phyloP scores from a whole-genome alignment of 1,284 basidiomycete genomes.

The Ganoderma boninense region DNA sequence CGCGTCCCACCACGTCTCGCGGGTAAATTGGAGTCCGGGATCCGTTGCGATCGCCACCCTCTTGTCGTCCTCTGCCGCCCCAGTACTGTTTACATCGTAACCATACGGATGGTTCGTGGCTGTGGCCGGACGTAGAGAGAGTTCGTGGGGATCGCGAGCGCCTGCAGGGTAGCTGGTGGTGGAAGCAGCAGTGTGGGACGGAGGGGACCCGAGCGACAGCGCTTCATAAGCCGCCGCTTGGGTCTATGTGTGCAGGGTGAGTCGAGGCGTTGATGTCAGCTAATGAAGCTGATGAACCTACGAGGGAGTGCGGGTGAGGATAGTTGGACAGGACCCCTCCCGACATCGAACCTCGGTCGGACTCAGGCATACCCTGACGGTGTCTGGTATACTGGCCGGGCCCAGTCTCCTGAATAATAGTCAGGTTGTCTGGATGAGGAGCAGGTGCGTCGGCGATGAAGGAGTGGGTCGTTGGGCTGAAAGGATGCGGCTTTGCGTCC shows the following conservation, averaged over 20 bases:
- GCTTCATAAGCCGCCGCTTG: slow-evolving; percentile 35
- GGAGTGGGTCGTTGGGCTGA: slow-evolving; percentile 21
- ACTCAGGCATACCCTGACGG: slow-evolving; percentile 22
- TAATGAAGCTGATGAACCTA: slow-evolving; percentile 34
- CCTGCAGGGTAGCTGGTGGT: slow-evolving; percentile 22
- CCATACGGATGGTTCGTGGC: slow-evolving; percentile 14
- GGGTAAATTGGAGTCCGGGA: slow-evolving; percentile 70
- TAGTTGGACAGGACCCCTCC: slow-evolving; percentile 25
- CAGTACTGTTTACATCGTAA: slow-evolving; percentile 17
- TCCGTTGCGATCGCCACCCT: slow-evolving; percentile 47
- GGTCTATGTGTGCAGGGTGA: slow-evolving; percentile 33
- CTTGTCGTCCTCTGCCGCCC: slow-evolving; percentile 10
- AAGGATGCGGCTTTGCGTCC: slow-evolving; percentile 20
- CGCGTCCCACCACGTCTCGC: slow-evolving; percentile 82
- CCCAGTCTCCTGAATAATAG: slow-evolving; percentile 28
- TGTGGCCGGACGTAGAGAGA: slow-evolving; percentile 8
- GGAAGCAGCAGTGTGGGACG: slow-evolving; percentile 18
- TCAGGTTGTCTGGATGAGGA: slow-evolving; percentile 19
- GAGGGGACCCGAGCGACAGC: slow-evolving; percentile 31
- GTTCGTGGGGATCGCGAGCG: slow-evolving; percentile 10
- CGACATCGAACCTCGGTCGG: slow-evolving; percentile 14
- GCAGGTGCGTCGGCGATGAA: slow-evolving; percentile 18
- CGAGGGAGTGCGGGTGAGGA: slow-evolving; percentile 27
- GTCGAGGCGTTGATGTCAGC: slow-evolving; percentile 33
- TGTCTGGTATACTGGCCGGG: slow-evolving; percentile 26